A percentile compares a stretch with the other conserved stretches of the same genome.
Evolutionary conservation across 306 rosid species (phyloP).

Genomic region (Corylus heterophylla): DNA sequence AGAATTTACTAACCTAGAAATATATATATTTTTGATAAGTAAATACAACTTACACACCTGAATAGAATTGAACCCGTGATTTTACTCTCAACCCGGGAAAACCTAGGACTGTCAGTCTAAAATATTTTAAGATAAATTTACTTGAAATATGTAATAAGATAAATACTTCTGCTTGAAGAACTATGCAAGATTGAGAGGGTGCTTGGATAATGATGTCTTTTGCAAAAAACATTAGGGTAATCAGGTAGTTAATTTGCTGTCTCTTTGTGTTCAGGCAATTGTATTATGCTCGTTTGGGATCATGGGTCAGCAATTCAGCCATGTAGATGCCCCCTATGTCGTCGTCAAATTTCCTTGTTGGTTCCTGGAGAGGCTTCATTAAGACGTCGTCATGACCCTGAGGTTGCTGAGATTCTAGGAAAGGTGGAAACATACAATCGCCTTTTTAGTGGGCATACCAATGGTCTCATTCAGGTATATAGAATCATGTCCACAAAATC

Average conservation of each 20-base stretch:
- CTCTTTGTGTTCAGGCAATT: conserved; percentile 46
- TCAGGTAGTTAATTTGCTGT: conserved; percentile 4
- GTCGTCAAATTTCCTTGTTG: conserved; percentile 67
- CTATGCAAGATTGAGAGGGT: not conserved
- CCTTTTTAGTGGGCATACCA: conserved; percentile 48
- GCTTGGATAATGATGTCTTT: not conserved
- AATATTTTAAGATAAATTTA: not conserved
- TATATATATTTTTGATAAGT: not conserved
- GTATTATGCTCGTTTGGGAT: conserved; percentile 77
- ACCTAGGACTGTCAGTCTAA: not conserved
- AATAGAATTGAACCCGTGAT: not conserved
- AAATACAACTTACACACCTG: not conserved
- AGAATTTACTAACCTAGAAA: not conserved
- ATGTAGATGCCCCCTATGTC: conserved; percentile 87
- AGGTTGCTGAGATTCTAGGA: conserved; percentile 45
- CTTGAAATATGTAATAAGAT: not conserved
- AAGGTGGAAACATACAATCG: conserved; percentile 62
- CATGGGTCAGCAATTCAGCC: conserved; percentile 59
- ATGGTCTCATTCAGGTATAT: conserved; percentile 54
- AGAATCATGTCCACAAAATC: not conserved
- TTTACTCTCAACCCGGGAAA: not conserved
- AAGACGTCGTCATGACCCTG: conserved; percentile 37
- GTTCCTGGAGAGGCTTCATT: conserved; percentile 55
- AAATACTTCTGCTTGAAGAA: not conserved
- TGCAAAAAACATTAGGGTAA: not conserved